These are phyloP conservation scores for Aspergillus ochraceus DNA, from an alignment of 2,329 filamentous ascomycete species.

Conservation along the genomic window DNA sequence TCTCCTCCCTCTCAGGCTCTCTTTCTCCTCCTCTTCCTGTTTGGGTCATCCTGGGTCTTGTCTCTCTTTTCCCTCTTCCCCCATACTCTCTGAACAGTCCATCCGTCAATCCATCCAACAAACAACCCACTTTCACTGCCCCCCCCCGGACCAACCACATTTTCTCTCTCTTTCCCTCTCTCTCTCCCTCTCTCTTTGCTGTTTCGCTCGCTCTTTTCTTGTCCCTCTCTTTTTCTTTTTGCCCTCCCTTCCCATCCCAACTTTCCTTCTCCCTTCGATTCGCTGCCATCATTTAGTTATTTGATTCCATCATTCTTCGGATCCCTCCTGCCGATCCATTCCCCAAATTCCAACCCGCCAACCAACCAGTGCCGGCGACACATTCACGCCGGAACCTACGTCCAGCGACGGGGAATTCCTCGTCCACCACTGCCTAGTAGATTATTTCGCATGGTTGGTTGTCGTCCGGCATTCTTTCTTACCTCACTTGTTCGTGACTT, in stretches of 20 bases:
- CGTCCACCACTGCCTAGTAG: neutral
- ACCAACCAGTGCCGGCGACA: neutral
- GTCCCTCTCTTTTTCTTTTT: neutral
- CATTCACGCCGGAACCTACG: neutral
- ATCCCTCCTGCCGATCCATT: slow-evolving; percentile 42
- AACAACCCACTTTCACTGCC: neutral
- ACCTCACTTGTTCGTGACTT: slow-evolving; percentile 13
- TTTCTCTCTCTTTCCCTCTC: neutral
- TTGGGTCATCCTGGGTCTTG: neutral
- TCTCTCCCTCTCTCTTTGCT: too few relatives aligned
- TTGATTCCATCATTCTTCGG: slow-evolving; percentile 23
- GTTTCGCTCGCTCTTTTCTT: neutral
- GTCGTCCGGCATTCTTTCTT: slow-evolving; percentile 18
- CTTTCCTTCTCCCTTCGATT: neutral
- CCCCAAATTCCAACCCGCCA: slow-evolving; percentile 15
- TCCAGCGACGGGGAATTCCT: slow-evolving; percentile 3
- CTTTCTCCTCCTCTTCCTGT: too few relatives aligned
- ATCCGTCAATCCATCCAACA: neutral
- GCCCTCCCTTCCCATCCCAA: neutral
- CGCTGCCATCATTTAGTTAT: neutral
- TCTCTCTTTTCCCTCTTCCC: neutral
- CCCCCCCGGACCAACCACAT: neutral
- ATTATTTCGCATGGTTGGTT: slow-evolving; percentile 17
- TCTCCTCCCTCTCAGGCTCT: too few relatives aligned
- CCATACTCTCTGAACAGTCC: neutral